Evolutionary conservation across 169 alveolate genomes (phyloP).

Genomic region (Perkinsus chesapeaki): DNA sequence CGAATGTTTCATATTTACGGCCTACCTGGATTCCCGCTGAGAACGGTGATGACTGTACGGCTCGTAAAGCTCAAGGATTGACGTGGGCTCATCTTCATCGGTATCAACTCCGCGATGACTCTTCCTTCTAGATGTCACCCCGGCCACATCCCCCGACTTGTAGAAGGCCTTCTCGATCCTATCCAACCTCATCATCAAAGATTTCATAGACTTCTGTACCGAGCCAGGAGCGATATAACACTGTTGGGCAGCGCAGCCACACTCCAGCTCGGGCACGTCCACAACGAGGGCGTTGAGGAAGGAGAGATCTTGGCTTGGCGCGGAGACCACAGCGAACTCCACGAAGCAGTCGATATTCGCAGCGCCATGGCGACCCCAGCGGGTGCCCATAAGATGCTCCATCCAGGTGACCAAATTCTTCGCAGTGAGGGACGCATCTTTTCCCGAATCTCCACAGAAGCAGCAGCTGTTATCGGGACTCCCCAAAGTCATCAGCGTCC

Average conservation of each 20-base stretch:
- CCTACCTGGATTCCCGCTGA: background rate
- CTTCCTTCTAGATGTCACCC: no score
- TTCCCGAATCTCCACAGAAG: background rate
- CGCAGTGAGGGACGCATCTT: background rate
- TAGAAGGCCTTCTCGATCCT: background rate
- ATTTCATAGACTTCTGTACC: background rate
- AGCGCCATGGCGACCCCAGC: background rate
- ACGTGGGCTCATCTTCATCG: background rate
- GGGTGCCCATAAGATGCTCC: background rate
- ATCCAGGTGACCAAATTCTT: background rate
- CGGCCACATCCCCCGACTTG: background rate
- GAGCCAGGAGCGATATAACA: background rate
- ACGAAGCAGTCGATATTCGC: background rate
- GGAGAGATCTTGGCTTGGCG: background rate
- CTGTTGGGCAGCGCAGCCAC: background rate
- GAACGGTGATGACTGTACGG: background rate
- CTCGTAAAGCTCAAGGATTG: background rate
- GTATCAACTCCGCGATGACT: background rate
- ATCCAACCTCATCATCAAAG: background rate
- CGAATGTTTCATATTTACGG: background rate
- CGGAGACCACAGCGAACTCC: background rate
- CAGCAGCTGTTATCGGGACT: background rate
- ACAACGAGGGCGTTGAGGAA: background rate
- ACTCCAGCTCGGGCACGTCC: background rate
- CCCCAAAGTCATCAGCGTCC: background rate